These are phyloP conservation scores for Elasticomyces elasticus DNA, from an alignment of 495 filamentous ascomycete genomes.

Conservation along the genomic window DNA sequence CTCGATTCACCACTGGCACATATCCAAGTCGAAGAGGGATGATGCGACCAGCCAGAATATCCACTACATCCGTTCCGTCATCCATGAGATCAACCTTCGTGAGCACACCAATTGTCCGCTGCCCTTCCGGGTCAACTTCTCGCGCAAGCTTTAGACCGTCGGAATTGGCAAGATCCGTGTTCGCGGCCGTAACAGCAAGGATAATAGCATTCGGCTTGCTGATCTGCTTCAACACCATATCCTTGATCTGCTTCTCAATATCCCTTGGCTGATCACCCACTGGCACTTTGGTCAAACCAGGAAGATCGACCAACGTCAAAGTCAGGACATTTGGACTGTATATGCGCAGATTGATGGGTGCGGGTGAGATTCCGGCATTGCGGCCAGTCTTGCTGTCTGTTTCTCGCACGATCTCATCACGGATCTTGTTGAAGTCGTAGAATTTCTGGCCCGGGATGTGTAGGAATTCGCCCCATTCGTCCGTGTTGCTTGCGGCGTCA, in stretches of 20 bases:
- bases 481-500: constrained; percentile 78
- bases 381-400: constrained; percentile 92
- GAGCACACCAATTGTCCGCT: constrained; percentile 95
- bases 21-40: constrained; percentile 94
- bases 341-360: constrained; percentile 93
- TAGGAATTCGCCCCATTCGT: constrained; percentile 98
- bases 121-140: constrained; percentile 95
- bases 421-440: constrained; percentile 97
- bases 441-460: constrained; percentile 98
- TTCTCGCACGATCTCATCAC: constrained; percentile 94
- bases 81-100: constrained; percentile 99
- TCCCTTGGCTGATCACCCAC: constrained; percentile 98
- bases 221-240: constrained; percentile 99
- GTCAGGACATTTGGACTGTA: constrained; percentile 98
- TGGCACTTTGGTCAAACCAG: constrained; percentile 93
- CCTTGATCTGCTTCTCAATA: constrained; percentile 92
- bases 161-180: constrained; percentile 96
- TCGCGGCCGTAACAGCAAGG: constrained; percentile 89
- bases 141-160: constrained; percentile 94
- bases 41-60: constrained; percentile 96
- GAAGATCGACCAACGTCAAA: constrained; percentile 92
- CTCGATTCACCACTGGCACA: constrained; percentile 96
- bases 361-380: constrained; percentile 92
- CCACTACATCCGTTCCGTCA: constrained; percentile 96
- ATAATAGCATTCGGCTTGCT: constrained; percentile 97